A percentile compares a stretch with the other conserved stretches of the same genome.
Conservation (phyloP, 345 rosid species). For the Passiflora organensis region DNA sequence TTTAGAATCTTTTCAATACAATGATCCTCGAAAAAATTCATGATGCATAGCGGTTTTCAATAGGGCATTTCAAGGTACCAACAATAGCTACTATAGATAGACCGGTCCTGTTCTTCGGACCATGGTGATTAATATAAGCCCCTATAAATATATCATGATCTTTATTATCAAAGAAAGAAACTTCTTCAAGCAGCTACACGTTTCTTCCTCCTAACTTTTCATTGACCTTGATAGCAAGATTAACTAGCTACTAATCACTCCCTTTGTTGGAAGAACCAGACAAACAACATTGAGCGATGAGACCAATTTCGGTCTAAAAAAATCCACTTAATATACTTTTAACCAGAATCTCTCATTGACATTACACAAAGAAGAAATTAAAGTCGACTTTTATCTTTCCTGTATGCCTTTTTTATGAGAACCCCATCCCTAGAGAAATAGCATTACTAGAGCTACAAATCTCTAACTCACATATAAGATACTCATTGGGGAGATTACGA, state of each 20-base stretch:
- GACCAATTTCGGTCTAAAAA: conserved; percentile 70
- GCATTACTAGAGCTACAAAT: conserved; percentile 43
- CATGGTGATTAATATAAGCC: conserved; percentile 91
- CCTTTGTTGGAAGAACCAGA: conserved; percentile 31
- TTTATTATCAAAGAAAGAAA: conserved; percentile 39
- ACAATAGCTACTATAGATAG: conserved; percentile 89
- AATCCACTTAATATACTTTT: conserved; percentile 77
- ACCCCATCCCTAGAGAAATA: conserved; percentile 31
- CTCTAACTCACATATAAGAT: conserved; percentile 16
- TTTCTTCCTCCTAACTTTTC: conserved; percentile 96
- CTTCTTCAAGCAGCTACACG: conserved; percentile 49
- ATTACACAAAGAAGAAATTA: conserved; percentile 71
- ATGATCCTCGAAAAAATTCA: conserved; percentile 57
- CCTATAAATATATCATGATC: conserved; percentile 76
- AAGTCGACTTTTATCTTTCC: conserved; percentile 27
- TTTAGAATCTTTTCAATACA: conserved; percentile 60
- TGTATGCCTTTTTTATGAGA: conserved; percentile 32
- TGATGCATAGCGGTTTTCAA: conserved; percentile 73
- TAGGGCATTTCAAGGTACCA: conserved; percentile 82
- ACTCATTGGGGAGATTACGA: conserved; percentile 42
- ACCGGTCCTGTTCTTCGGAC: conserved; percentile 38
- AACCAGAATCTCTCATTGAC: conserved; percentile 58
- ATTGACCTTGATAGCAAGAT: conserved; percentile 78
- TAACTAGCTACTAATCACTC: conserved; percentile 60
- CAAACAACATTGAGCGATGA: conserved; percentile 84